Conservation (phyloP, 257 asterid species). For the Nicotiana otophora region DNA sequence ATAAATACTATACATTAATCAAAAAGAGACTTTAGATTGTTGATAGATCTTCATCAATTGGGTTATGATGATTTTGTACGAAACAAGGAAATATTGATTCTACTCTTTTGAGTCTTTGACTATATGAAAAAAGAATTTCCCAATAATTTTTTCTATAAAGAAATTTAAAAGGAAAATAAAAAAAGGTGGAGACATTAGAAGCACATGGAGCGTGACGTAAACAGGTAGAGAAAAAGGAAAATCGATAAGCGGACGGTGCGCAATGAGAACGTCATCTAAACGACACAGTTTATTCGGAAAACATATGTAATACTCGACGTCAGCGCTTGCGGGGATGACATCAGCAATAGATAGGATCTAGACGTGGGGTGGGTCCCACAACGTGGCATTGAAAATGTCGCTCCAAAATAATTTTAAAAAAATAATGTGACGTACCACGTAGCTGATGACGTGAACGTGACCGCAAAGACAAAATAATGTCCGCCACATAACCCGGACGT, state of each 20-base stretch:
- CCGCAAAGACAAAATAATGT: not conserved
- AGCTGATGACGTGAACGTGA: not conserved
- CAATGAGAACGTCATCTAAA: constrained; percentile 18
- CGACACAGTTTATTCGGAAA: not conserved
- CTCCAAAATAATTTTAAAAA: not conserved
- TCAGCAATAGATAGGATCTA: not conserved
- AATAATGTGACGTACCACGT: not conserved
- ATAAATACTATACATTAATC: too few species aligned
- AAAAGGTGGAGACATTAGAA: not conserved
- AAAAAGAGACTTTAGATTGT: not conserved
- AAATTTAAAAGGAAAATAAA: not conserved
- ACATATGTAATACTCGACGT: not conserved
- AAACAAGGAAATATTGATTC: not conserved
- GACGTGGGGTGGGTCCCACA: not conserved
- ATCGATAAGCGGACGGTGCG: constrained; percentile 10
- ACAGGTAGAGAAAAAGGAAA: not conserved
- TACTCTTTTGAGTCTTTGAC: not conserved
- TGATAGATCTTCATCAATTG: not conserved
- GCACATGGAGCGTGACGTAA: not conserved
- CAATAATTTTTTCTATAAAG: not conserved
- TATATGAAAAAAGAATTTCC: not conserved
- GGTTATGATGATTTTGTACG: not conserved
- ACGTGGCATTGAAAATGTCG: not conserved
- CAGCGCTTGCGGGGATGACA: not conserved
- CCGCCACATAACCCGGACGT: not conserved